Base-by-base conservation (phyloP, 345 rosid species). In the Syzygium grande region DNA sequence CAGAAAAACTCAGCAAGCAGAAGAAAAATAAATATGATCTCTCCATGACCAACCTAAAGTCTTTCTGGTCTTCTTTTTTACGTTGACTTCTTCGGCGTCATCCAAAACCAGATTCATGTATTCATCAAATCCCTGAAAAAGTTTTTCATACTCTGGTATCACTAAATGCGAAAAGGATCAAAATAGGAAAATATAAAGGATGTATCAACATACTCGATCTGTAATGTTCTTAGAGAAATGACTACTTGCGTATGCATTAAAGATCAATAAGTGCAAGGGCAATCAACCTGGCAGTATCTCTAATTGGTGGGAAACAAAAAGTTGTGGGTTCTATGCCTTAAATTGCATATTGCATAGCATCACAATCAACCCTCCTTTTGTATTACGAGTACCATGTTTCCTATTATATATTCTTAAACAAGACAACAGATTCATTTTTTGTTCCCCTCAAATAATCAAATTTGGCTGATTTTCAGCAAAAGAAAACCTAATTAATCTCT, bases 61-160 rank as follows among this genome's bases (percentile, higher is more conserved):
- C 91, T 98, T 96, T 91, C 95, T 95, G 56, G 93, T 96, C 90
- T 95, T 96, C 86, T 96, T 98, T 95, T 97, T 98, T 89, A 98
- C 51, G 86, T 90, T 94, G 88, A 98, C 98, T 92, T 98, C 98
- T 90, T 98, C 99, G 52, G 99, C 99, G 52, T 98, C 99, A 34
- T 97, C 99, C 88, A 97, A 90, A 55, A 98, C 99, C 86, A 98
- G 91, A 89, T 98, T 98, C 99, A 98, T 98, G 94, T 98, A 97
- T 89, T 98, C 99, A 85, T 96, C 99, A 88, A 98, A 97, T 3
- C 99, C 99, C 99, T 96, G 91, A 51, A 63, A 41, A 46, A 49
- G 3, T 6, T 14, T 58, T 1, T 38, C 11, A 12, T 46, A 10
- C 8, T 15, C 59, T 25, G 77, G 56, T 78, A 27, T 25, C 43